Evolutionary conservation across 2,329 filamentous ascomycete species (phyloP), one percentile per base, ranked within the genome.

Genomic region (Dothidotthia symphoricarpi): DNA sequence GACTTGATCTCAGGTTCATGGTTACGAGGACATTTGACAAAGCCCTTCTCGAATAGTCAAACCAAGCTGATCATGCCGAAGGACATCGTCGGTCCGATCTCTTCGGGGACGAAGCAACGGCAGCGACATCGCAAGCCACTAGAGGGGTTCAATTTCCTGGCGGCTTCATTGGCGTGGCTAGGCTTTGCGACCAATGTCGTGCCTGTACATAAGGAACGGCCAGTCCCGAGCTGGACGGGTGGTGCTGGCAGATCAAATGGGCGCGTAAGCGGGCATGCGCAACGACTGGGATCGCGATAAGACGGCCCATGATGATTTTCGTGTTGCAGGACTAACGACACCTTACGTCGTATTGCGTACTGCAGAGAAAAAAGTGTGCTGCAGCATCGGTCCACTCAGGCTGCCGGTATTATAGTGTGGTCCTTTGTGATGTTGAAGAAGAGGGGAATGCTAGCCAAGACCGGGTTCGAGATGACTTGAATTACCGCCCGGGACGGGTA

Each of bases 401-500:
- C 41, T 45, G 34, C 47, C 39, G 40, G 40, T 43, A 51, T 46
- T 28, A 39, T 50, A 37, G 34, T 43, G 29, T 41, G 31, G 22
- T 47, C 29, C 16, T 40, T 22, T 37, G 45, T 42, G 42, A 47
- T 48, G 45, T 37, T 50, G 41, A 45, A n/a, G 24, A 37, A 42
- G 42, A 39, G 44, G 39, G 34, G 39, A 28, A 39, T 38, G 30
- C 26, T 36, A 46, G 59, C 58, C 59, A 64, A 64, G 57, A 27
- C 33, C 43, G 51, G 45, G 53, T 55, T 49, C 49, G 49, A 55
- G 52, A 64, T 55, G 57, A 51, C 43, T 62, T 57, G 55, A 59
- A 41, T 63, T 63, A 57, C 58, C 61, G 62, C 61, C 52, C 54
- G 56, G 60, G 45, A 54, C 57, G 57, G 60, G 57, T 63, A 58